A percentile compares a stretch with the other conserved stretches of the same genome.
Conservation (phyloP, 2,329 filamentous ascomycete genomes). For the Claviceps lovelessii region DNA sequence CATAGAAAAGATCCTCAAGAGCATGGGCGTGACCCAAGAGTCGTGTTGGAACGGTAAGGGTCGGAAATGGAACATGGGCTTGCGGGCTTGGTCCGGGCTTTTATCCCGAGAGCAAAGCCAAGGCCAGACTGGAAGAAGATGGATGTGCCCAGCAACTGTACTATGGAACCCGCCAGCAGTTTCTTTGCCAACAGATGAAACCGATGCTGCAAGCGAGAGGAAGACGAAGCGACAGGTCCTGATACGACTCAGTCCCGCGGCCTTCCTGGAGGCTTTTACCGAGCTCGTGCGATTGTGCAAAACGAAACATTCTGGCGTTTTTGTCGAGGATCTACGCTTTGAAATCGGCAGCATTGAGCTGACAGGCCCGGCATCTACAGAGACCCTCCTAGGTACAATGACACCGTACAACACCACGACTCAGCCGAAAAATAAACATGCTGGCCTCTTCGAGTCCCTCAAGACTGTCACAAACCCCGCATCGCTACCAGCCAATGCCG, state of each 20-base stretch:
- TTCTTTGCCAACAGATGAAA: conserved; percentile 12
- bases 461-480: conserved; percentile 51
- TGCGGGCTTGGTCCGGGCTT: conserved; percentile 33
- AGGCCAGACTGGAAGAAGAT: conserved; percentile 32
- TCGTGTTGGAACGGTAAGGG: conserved; percentile 49
- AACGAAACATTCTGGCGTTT: conserved; percentile 45
- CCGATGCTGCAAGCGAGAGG: conserved; percentile 10
- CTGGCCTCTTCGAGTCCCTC: conserved; percentile 35
- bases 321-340: conserved; percentile 54
- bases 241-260: conserved; percentile 69
- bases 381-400: conserved; percentile 58
- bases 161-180: conserved; percentile 51
- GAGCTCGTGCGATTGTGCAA: conserved; percentile 44
- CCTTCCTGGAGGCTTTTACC: conserved; percentile 56
- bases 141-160: conserved; percentile 58
- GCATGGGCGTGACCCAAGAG: conserved; percentile 46
- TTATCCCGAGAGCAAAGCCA: conserved; percentile 40
- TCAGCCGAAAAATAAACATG: conserved; percentile 24
- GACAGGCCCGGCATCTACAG: conserved; percentile 58
- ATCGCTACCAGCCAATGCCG: conserved; percentile 51
- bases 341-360: conserved; percentile 48
- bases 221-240: conserved; percentile 36
- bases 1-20: conserved; percentile 51
- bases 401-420: conserved; percentile 29
- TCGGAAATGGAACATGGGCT: conserved; percentile 52